Percentiles rank a stretch among this genome's conserved stretches.
Conservation (phyloP, 1,284 basidiomycete genomes). For the Moesziomyces parantarcticus region DNA sequence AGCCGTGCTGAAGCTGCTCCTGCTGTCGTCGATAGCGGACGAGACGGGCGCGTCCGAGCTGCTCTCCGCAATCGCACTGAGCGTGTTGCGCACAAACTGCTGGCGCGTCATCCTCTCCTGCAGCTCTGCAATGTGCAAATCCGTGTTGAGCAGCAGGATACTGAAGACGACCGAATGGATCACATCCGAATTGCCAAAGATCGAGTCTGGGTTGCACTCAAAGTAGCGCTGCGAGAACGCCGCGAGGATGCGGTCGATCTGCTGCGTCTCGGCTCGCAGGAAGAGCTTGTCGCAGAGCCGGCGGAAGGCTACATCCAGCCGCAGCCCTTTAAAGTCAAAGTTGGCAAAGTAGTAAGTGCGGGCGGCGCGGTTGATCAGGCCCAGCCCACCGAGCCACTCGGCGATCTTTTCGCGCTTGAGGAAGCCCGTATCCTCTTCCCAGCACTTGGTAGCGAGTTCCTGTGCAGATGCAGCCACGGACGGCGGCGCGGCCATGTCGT, state of each 20-base stretch:
- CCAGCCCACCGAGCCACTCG: conserved; percentile 90
- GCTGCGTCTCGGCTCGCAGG: conserved; percentile 95
- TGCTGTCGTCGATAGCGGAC: conserved; percentile 28
- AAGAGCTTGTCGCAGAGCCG: conserved; percentile 89
- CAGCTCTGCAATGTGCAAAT: conserved; percentile 93
- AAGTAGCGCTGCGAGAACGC: conserved; percentile 89
- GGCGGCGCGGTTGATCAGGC: conserved; percentile 78
- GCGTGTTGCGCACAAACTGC: conserved; percentile 92
- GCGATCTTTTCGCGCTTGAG: conserved; percentile 89
- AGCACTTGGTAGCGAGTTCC: conserved; percentile 81
- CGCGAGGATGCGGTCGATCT: conserved; percentile 94
- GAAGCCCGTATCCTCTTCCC: conserved; percentile 87
- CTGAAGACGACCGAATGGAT: conserved; percentile 94
- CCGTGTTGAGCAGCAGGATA: conserved; percentile 92
- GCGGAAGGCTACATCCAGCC: conserved; percentile 89
- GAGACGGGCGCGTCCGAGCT: conserved; percentile 9
- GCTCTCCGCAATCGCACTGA: conserved; percentile 75
- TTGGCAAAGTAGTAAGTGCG: conserved; percentile 84
- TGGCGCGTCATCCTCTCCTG: conserved; percentile 87
- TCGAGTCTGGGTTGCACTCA: conserved; percentile 83
- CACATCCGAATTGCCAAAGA: conserved; percentile 84
- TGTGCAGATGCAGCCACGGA: conserved; percentile 15
- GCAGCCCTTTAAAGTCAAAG: conserved; percentile 85
- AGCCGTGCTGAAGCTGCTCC: conserved; percentile 41
- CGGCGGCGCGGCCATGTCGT: conserved; percentile 1